Base-by-base conservation (phyloP, 192 early-diverging fungal species). In the Spizellomyces sp. region DNA sequence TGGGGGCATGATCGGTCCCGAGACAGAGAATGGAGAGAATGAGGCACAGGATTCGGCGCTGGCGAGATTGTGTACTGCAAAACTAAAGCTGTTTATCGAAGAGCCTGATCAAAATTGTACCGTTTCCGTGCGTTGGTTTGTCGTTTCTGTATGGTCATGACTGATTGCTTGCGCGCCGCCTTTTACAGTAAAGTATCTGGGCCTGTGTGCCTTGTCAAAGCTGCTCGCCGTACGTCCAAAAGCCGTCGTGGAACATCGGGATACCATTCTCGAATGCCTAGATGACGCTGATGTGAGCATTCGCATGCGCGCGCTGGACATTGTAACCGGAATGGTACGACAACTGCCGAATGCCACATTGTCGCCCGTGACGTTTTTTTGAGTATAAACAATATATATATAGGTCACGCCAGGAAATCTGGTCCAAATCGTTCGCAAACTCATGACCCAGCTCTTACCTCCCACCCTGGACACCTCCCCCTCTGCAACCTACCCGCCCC, bases 261-360 rank as follows among this genome's bases (percentile, higher is more conserved):
- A 94, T 36, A 86, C 92, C 0, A 88, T 99, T 17, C 72, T 99
- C 43, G 81, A 88, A 58, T 97, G 94, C 67, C 86, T 98, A 64
- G 96, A 96, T 56, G 95, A 98, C 68, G 84, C 89, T 0, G 98
- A 99, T 77, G 83, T 92, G 61, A 93, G 89, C 73, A 99, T 99
- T 73, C 88, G 98, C 42, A 86, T 90, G 77, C 86, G 94, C 14
- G 90, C 98, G 0, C 77, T 98, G 61, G 94, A 96, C 73, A 78
- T 97, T 14, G 83, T 98, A 9, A 85, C 91, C 14, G 87, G 88
- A 6, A 92, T 99, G 91, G 90, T 93, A 67, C 52, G 71, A 4
- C 14, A n/a, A 12, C 12, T 2, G 22, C 19, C 12, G 2, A 61
- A 14, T 12, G n/a, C 36, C 36, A 17, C 19, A 55, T 15, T n/a